These are phyloP conservation scores for Candida anutae DNA, from an alignment of 1,139 yeast genomes.

Conservation along the genomic window DNA sequence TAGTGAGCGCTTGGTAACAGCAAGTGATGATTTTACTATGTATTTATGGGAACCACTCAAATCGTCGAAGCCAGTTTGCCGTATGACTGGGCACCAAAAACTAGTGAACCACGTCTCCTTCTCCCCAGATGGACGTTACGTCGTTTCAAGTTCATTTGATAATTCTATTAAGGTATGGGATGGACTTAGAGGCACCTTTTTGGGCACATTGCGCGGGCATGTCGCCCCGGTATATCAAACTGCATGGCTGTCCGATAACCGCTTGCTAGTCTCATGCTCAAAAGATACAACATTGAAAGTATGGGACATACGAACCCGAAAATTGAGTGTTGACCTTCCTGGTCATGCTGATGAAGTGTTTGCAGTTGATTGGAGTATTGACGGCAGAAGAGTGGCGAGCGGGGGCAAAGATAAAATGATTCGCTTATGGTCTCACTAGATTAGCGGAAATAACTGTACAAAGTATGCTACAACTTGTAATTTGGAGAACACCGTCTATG, in stretches of 20 bases:
- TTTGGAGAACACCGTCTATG: too few relatives aligned
- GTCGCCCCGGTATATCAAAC: slow-evolving; percentile 98
- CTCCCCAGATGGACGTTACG: slow-evolving; percentile 88
- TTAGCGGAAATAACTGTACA: too few relatives aligned
- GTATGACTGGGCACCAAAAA: slow-evolving; percentile 98
- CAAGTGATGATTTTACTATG: slow-evolving; percentile 97
- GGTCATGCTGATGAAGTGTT: slow-evolving; percentile 95
- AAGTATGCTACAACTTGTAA: too few relatives aligned
- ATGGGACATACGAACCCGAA: slow-evolving; percentile 88
- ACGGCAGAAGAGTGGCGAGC: slow-evolving; percentile 86
- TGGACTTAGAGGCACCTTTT: slow-evolving; percentile 83
- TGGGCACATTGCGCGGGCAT: slow-evolving; percentile 90
- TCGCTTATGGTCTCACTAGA: slow-evolving; percentile 79
- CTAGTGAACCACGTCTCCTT: slow-evolving; percentile 92
- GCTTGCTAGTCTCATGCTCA: slow-evolving; percentile 85
- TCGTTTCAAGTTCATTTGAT: slow-evolving; percentile 92
- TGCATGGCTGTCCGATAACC: slow-evolving; percentile 97
- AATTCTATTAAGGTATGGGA: slow-evolving; percentile 95
- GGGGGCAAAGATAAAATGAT: slow-evolving; percentile 97
- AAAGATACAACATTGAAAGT: slow-evolving; percentile 96
- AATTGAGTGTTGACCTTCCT: slow-evolving; percentile 81
- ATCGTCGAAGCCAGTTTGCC: slow-evolving; percentile 70
- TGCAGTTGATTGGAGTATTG: slow-evolving; percentile 98
- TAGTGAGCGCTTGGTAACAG: slow-evolving; percentile 84
- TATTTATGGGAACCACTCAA: slow-evolving; percentile 90